Percentiles rank a stretch among this genome's conserved stretches.
phyloP scores from a whole-genome alignment of 495 filamentous ascomycete species.

The Neurospora terricola region DNA sequence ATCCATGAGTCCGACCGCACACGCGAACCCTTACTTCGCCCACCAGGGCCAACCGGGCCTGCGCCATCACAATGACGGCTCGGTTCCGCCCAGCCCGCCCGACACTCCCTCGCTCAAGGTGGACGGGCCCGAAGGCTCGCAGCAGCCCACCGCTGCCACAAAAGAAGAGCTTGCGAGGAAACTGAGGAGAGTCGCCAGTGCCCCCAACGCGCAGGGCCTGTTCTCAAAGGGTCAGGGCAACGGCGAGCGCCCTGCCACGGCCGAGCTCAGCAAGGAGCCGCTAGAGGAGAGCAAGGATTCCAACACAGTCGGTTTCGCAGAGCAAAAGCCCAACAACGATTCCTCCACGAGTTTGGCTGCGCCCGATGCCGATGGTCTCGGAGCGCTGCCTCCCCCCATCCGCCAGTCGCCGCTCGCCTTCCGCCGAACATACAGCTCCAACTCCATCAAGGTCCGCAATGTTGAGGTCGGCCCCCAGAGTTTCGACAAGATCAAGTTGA shows the following conservation, averaged over 20 bases:
- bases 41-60: slow-evolving; percentile 91
- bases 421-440: slow-evolving; percentile 94
- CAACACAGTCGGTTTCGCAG: slow-evolving; percentile 45
- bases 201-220: slow-evolving; percentile 91
- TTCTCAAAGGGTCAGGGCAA: slow-evolving; percentile 56
- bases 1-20: slow-evolving; percentile 79
- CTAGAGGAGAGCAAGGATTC: slow-evolving; percentile 47
- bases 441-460: slow-evolving; percentile 95
- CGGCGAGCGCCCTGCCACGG: slow-evolving; percentile 65
- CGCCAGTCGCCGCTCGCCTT: slow-evolving; percentile 54
- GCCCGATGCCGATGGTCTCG: slow-evolving; percentile 20
- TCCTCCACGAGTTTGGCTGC: slow-evolving; percentile 7
- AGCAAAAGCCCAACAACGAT: slow-evolving; percentile 23
- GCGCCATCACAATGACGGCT: slow-evolving; percentile 89
- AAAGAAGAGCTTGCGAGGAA: slow-evolving; percentile 93
- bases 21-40: slow-evolving; percentile 94
- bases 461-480: slow-evolving; percentile 93
- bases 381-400: slow-evolving; percentile 33
- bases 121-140: slow-evolving; percentile 52
- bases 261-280: slow-evolving; percentile 70
- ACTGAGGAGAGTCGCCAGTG: slow-evolving; percentile 84
- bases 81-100: slow-evolving; percentile 91
- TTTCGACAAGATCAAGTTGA: slow-evolving; percentile 98
- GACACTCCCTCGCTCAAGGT: slow-evolving; percentile 76
- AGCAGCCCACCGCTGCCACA: slow-evolving; percentile 64